Base-by-base conservation (phyloP, 2,329 filamentous ascomycete genomes). In the Diaporthe sp. region DNA sequence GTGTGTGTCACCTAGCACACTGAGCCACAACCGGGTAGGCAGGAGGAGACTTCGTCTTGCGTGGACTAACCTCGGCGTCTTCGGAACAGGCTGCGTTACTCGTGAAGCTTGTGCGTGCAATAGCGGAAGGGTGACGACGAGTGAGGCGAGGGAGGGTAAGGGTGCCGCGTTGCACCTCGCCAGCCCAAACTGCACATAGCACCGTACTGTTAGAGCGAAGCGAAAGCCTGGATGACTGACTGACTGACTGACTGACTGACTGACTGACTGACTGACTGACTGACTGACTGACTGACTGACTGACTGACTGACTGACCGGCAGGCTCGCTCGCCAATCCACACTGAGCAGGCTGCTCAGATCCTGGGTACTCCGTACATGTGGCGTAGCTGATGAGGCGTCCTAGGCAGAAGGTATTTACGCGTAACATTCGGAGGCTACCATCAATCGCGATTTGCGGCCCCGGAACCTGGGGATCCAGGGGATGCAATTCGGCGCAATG, bases 361-460 rank as follows among this genome's bases (percentile, higher is more conserved):
- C 10, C 9, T n/a, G 34, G 19, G 31, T 55, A n/a, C n/a, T n/a
- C n/a, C n/a, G n/a, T n/a, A n/a, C 49, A 22, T 37, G 46, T 42
- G 49, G 46, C 61, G 46, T 68, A 49, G 60, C 60, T 61, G 53
- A 42, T 65, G 57, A 70, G 44, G 58, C 61, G 9, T 73, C 44
- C 70, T 67, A 75, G 70, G 73, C 73, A 75, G 73, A 49, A 46
- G 28, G 34, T 17, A 28, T 42, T 70, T 70, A 70, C 65, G 65
- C 65, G 65, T 70, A 70, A 70, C 34, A 42, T 34, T 22, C 46
- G 3, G 49, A 55, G 65, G 65, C 65, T 70, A n/a, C 65, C 65
- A 55, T 42, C 49, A 42, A 70, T 53, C 34, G 65, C 17, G 65
- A 28, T 31, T 9, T 28, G 58, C 6, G 46, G 9, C 46, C 44